Base-by-base conservation (phyloP, 768 basidiomycete genomes). In the Dentipellis fragilis region DNA sequence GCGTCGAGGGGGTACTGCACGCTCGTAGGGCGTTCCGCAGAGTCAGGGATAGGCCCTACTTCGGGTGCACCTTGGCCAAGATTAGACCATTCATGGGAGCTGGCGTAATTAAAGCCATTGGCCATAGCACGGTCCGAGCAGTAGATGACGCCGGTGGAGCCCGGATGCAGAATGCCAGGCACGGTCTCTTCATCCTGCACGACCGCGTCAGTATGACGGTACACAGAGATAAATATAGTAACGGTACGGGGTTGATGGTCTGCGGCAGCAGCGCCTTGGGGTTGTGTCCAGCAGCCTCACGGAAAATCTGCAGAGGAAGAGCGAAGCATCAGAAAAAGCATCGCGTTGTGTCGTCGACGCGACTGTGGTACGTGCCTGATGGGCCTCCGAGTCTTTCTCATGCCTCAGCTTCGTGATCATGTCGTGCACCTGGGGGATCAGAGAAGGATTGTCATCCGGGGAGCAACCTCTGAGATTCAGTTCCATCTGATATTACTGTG, bases 111-210 rank as follows among this genome's bases (percentile, higher is more conserved):
- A 74, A 93, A 96, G 9, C 93, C 93, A 65, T 96, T 95, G 10
- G 92, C 92, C 74, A 92, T 90, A n/a, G 93, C 89, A 57, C 93
- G 84, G 65, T 93, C 89, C 1, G 89, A 91, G 69, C 92, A 93
- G 67, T 94, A 96, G 64, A 94, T 84, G 23, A 85, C 82, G 57
- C 78, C 73, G 0, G 77, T 78, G 62, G 71, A 71, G 36, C 81
- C 80, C 2, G 89, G 89, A 66, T 89, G 89, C 65, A 84, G 79
- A 64, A 90, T 89, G 50, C 89, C 91, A 17, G 91, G 92, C 4
- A 94, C 83, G 1, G 91, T 92, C 71, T 94, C 91, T 63, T 93
- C 91, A 62, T 90, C 87, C 79, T 87, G 54, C 10, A 4, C 19
- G 6, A 8, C 11, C 10, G 35, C 53, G 23, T 8, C 36, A 22